Percentiles rank a stretch among this genome's conserved stretches.
These are phyloP conservation scores for Moesziomyces antarcticus DNA, from an alignment of 1,284 basidiomycete species.

Conservation along the genomic window DNA sequence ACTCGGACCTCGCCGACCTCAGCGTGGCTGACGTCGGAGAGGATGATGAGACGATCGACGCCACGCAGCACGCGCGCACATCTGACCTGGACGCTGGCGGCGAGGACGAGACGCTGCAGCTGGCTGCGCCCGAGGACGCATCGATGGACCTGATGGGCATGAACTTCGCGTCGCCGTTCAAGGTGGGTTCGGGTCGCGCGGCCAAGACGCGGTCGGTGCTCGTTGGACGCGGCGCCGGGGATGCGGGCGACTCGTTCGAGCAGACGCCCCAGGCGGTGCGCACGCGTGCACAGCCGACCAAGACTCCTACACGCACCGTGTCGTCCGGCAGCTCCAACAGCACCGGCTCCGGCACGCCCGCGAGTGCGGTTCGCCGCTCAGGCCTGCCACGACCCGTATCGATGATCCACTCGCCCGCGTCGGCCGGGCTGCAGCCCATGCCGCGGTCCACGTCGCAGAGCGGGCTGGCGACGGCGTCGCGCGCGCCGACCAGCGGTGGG, in stretches of 20 bases:
- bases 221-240: neutral
- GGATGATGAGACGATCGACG: conserved; percentile 29
- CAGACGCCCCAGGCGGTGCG: conserved; percentile 9
- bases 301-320: conserved; percentile 8
- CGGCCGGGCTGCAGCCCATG: conserved; percentile 3
- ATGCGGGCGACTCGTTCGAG: conserved; percentile 8
- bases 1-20: conserved; percentile 30
- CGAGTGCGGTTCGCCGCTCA: conserved; percentile 20
- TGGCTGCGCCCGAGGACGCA: conserved; percentile 41
- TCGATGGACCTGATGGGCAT: conserved; percentile 57
- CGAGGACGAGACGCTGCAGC: conserved; percentile 54
- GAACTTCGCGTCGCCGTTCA: conserved; percentile 50
- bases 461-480: conserved; percentile 13
- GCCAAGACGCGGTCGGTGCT: conserved; percentile 19
- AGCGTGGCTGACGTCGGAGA: conserved; percentile 14
- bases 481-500: neutral
- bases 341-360: conserved; percentile 15
- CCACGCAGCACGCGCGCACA: conserved; percentile 22
- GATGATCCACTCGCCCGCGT: conserved; percentile 32
- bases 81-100: neutral
- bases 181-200: conserved; percentile 6
- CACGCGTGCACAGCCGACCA: conserved; percentile 1
- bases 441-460: conserved; percentile 23
- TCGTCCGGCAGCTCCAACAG: conserved; percentile 32
- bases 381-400: conserved; percentile 50